Conservation (phyloP, 768 basidiomycete species). For the Tulasnella sp. region DNA sequence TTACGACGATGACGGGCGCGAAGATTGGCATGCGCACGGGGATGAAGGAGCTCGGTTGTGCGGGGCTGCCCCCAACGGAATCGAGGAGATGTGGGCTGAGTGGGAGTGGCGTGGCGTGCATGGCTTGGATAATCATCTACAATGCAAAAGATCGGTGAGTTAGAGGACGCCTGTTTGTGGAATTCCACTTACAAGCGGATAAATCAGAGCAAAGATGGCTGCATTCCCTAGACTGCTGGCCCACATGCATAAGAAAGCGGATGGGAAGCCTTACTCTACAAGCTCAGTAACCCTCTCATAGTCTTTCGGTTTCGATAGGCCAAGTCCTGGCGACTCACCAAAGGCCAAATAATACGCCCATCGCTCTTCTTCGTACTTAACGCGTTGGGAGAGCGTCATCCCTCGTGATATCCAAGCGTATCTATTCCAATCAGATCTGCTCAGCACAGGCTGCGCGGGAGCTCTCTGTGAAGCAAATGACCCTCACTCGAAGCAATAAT, state of each 20-base stretch:
- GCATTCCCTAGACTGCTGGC: slow-evolving; percentile 67
- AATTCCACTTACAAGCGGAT: slow-evolving; percentile 50
- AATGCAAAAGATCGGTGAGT: neutral
- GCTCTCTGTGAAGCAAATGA: slow-evolving; percentile 7
- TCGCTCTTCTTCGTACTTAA: slow-evolving; percentile 70
- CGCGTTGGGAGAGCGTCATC: slow-evolving; percentile 51
- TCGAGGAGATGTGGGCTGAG: slow-evolving; percentile 62
- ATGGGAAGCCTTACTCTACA: slow-evolving; percentile 46
- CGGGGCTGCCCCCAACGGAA: neutral
- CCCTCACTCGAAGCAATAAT: neutral
- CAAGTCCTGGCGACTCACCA: slow-evolving; percentile 33
- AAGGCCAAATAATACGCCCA: slow-evolving; percentile 87
- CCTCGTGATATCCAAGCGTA: slow-evolving; percentile 73
- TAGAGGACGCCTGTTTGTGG: neutral
- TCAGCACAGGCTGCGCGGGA: slow-evolving; percentile 17
- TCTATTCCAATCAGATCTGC: too few relatives aligned
- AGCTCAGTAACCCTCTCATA: neutral
- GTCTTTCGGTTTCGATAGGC: neutral
- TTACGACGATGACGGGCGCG: slow-evolving; percentile 57
- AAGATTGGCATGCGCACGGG: slow-evolving; percentile 77
- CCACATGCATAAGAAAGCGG: slow-evolving; percentile 60
- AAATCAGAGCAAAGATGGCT: slow-evolving; percentile 72
- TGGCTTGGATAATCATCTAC: slow-evolving; percentile 77
- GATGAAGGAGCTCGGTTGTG: slow-evolving; percentile 38
- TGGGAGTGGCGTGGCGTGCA: slow-evolving; percentile 63